Base-by-base conservation (phyloP, 768 basidiomycete genomes). In the Mycena crocata region DNA sequence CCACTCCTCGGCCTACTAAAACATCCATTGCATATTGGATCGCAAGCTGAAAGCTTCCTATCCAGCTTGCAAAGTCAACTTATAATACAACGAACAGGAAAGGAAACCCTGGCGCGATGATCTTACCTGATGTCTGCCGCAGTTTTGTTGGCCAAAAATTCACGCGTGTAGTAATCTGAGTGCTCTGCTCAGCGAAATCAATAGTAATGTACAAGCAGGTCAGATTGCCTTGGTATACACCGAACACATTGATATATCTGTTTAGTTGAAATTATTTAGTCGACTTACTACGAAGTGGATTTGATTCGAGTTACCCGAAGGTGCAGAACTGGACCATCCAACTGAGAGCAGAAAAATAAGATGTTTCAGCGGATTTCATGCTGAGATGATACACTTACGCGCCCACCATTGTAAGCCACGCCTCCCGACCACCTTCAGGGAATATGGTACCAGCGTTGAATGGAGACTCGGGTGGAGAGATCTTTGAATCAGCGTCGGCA, bases 1-100 rank as follows among this genome's bases (percentile, higher is more conserved):
- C 85, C 59, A 84, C 85, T 8, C 81, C 77, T 10, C 76, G 74
- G 6, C 85, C 86, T 8, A 80, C 79, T 7, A 83, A 30, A 6
- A 82, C 67, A 15, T 83, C 83, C 1, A 80, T 75, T 1, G 79
- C 77, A 63, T 84, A 82, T 37, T 83, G 77, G 49, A 87, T 74
- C 40, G 85, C 85, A 14, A 85, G 76, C 63, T 85, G 83, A 45
- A 84, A 79, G 54, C 83, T 83, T 7, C 86, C 86, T 51, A 86
- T 83, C 85, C 86, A 86, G 49, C 83, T 85, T 57, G 57, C 31
- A 51, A 45, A 51, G 55, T 3, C 71, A 63, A 23, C 68, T 32
- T 37, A 56, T n/a, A 21, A 42, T 56, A 17, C 56, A 62, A 31
- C 34, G 32, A 17, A 19, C 46, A 45, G 35, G 57, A 24, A 34